These are phyloP conservation scores for Fusarium aywerte DNA, from an alignment of 2,329 filamentous ascomycete genomes.

Conservation along the genomic window DNA sequence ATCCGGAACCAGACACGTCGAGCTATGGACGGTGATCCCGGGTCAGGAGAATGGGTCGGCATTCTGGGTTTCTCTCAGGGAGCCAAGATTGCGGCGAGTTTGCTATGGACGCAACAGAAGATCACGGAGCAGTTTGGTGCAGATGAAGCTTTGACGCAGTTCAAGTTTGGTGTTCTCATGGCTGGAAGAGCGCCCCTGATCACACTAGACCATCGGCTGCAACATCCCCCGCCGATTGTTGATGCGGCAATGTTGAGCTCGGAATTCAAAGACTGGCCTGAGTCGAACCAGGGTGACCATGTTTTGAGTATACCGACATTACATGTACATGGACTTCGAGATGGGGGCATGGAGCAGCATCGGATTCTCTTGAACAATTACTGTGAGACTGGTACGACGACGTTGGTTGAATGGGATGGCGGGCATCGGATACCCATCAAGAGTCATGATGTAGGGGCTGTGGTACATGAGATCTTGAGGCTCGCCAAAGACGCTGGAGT, in stretches of 20 bases:
- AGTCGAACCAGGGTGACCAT: slow-evolving; percentile 57
- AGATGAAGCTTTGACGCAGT: slow-evolving; percentile 38
- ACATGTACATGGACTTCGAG: slow-evolving; percentile 62
- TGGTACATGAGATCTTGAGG: slow-evolving; percentile 44
- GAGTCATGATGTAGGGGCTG: slow-evolving; percentile 67
- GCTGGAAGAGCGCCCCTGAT: slow-evolving; percentile 50
- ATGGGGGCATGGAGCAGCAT: slow-evolving; percentile 68
- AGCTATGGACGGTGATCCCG: slow-evolving; percentile 66
- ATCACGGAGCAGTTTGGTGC: slow-evolving; percentile 52
- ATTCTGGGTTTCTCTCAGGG: slow-evolving; percentile 75
- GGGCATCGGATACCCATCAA: slow-evolving; percentile 78
- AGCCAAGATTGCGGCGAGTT: slow-evolving; percentile 68
- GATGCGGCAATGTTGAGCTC: slow-evolving; percentile 40
- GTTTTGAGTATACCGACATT: slow-evolving; percentile 50
- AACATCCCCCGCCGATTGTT: slow-evolving; percentile 61
- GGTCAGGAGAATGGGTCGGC: slow-evolving; percentile 67
- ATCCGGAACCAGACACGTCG: slow-evolving; percentile 53
- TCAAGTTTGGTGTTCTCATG: slow-evolving; percentile 53
- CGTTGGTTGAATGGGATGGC: slow-evolving; percentile 78
- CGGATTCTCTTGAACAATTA: slow-evolving; percentile 65
- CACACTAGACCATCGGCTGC: slow-evolving; percentile 54
- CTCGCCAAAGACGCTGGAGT: slow-evolving; percentile 34
- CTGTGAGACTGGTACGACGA: slow-evolving; percentile 64
- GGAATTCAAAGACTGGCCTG: slow-evolving; percentile 54
- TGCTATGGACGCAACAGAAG: slow-evolving; percentile 71